Percentiles rank a stretch among this genome's conserved stretches.
phyloP scores from a whole-genome alignment of 306 rosid genomes.

The Ormosia semicastrata region DNA sequence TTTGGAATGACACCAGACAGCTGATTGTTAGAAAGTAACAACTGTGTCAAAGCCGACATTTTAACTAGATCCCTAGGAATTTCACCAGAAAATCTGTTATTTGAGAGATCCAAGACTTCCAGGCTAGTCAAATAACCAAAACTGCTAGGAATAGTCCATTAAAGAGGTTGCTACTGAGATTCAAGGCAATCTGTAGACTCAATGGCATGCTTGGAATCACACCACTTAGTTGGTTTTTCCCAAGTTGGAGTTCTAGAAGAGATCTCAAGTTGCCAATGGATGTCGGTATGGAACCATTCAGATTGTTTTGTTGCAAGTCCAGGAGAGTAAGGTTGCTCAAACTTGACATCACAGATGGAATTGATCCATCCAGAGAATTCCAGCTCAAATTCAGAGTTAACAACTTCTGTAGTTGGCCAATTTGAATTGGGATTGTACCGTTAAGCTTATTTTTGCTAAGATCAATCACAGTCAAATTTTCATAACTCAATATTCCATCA shows the following conservation, averaged over 20 bases:
- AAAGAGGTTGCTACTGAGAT: slow-evolving; percentile 74
- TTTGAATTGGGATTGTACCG: slow-evolving; percentile 56
- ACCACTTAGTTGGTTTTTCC: slow-evolving; percentile 54
- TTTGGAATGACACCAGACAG: slow-evolving; percentile 54
- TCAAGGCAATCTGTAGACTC: slow-evolving; percentile 60
- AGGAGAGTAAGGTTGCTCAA: slow-evolving; percentile 39
- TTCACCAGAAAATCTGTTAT: slow-evolving; percentile 61
- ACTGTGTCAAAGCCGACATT: slow-evolving; percentile 47
- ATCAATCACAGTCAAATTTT: slow-evolving; percentile 57
- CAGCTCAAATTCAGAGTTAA: slow-evolving; percentile 54
- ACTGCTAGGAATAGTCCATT: slow-evolving; percentile 46
- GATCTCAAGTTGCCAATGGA: slow-evolving; percentile 12
- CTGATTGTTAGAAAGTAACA: slow-evolving; percentile 56
- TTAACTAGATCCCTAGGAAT: slow-evolving; percentile 36
- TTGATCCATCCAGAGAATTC: slow-evolving; percentile 64
- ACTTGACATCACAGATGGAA: slow-evolving; percentile 46
- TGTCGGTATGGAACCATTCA: slow-evolving; percentile 56
- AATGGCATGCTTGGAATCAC: slow-evolving; percentile 58
- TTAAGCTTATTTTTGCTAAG: slow-evolving; percentile 16
- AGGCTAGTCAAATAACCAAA: slow-evolving; percentile 29
- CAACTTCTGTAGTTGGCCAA: slow-evolving; percentile 34
- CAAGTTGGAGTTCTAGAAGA: slow-evolving; percentile 74
- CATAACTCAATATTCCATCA: slow-evolving; percentile 31
- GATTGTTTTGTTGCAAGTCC: slow-evolving; percentile 55
- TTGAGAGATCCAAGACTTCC: slow-evolving; percentile 81